Percentiles rank a stretch among this genome's conserved stretches.
These are phyloP conservation scores for Sporothrix luriei DNA, from an alignment of 2,329 filamentous ascomycete genomes.

Conservation along the genomic window DNA sequence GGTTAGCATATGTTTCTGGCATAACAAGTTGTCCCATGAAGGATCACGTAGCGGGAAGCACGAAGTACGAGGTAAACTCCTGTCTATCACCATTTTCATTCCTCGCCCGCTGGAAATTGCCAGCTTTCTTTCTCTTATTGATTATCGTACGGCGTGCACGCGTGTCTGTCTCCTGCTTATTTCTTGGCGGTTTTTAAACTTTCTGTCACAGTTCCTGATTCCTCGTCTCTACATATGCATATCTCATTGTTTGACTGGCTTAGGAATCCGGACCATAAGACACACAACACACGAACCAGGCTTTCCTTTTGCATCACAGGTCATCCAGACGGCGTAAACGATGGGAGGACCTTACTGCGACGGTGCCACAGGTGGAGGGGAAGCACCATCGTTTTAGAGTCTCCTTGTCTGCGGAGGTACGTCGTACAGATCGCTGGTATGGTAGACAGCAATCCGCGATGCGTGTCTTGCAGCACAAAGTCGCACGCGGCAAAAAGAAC, in stretches of 20 bases:
- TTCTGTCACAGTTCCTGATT: too few relatives aligned
- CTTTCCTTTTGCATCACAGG: neutral
- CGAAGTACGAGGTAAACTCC: neutral
- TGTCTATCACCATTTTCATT: conserved; percentile 4
- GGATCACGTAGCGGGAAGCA: neutral
- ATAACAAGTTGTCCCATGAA: neutral
- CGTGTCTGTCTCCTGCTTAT: neutral
- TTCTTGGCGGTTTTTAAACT: neutral
- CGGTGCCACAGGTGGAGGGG: neutral
- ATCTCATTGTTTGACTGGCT: too few relatives aligned
- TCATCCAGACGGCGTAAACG: neutral
- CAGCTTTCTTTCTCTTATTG: neutral
- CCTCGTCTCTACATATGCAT: too few relatives aligned
- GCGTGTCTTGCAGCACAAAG: neutral
- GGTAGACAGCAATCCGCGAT: neutral
- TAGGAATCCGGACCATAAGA: neutral
- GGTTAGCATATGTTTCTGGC: neutral
- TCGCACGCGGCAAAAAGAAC: neutral
- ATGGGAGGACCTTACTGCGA: neutral
- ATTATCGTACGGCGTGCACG: neutral
- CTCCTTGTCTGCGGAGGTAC: neutral
- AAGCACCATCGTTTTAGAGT: neutral
- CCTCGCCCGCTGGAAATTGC: neutral
- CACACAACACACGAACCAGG: too few relatives aligned
- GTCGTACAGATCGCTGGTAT: conserved; percentile 4